phyloP scores from a whole-genome alignment of 192 early-diverging fungal species.

The Obelidium mucronatum region DNA sequence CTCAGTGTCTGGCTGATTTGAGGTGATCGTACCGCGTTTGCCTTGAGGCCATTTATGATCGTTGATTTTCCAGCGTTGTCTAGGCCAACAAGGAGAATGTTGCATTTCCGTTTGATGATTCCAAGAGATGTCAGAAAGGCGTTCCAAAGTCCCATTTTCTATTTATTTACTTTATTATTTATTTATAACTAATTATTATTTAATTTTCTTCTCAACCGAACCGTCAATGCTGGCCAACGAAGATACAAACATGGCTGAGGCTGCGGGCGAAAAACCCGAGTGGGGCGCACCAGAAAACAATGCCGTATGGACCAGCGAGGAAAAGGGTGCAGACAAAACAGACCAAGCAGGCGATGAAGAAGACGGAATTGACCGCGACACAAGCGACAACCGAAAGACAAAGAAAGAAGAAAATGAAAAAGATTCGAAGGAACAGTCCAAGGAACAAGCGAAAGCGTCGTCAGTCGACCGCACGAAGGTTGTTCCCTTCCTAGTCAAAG shows the following conservation, averaged over 20 bases:
- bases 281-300: not conserved
- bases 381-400: constrained; percentile 3
- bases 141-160: constrained; percentile 27
- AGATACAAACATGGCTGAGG: not conserved
- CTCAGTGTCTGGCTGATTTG: too few relatives aligned
- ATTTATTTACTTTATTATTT: too few relatives aligned
- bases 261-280: not conserved
- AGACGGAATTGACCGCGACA: not conserved
- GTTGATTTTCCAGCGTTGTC: constrained; percentile 56
- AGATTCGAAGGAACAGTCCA: too few relatives aligned
- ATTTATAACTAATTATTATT: not conserved
- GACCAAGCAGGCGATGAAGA: not conserved
- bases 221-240: not conserved
- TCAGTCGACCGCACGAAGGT: not conserved
- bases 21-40: not conserved
- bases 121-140: constrained; percentile 32
- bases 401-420: too few relatives aligned
- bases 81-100: constrained; percentile 46
- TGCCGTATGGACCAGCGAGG: not conserved
- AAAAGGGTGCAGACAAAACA: not conserved
- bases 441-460: too few relatives aligned
- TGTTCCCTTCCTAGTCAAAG: constrained; percentile 9
- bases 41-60: constrained; percentile 44
- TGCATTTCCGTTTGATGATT: constrained; percentile 35
- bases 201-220: too few relatives aligned